These are phyloP conservation scores for Phaffia australis DNA, from an alignment of 768 basidiomycete genomes.

Conservation along the genomic window DNA sequence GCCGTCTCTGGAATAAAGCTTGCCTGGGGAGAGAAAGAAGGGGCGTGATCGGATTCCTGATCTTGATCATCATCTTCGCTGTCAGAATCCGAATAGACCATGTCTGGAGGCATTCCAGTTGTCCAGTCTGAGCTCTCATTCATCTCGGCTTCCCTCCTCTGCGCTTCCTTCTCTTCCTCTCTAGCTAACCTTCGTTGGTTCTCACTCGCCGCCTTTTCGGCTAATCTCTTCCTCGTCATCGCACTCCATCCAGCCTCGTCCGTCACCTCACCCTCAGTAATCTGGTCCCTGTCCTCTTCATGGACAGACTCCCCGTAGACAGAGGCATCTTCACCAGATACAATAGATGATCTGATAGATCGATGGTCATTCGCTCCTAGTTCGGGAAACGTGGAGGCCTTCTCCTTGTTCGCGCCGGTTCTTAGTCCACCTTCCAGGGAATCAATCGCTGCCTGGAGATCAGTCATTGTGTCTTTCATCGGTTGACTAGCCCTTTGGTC, in stretches of 20 bases:
- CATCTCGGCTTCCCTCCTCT: slow-evolving; percentile 28
- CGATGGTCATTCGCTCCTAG: slow-evolving; percentile 50
- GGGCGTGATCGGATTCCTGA: slow-evolving; percentile 11
- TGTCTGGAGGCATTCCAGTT: slow-evolving; percentile 30
- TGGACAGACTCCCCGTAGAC: slow-evolving; percentile 40
- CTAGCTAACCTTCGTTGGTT: slow-evolving; percentile 35
- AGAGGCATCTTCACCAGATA: slow-evolving; percentile 8
- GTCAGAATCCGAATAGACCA: slow-evolving; percentile 44
- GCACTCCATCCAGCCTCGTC: slow-evolving; percentile 30
- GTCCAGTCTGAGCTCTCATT: slow-evolving; percentile 24
- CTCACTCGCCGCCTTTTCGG: slow-evolving; percentile 38
- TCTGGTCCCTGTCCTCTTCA: slow-evolving; percentile 39
- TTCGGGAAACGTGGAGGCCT: neutral
- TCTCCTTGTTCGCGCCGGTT: too few species aligned
- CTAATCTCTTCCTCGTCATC: slow-evolving; percentile 36
- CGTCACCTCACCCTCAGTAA: slow-evolving; percentile 27
- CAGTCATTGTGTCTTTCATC: slow-evolving; percentile 82
- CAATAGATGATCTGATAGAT: slow-evolving; percentile 35
- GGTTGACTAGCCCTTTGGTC: slow-evolving; percentile 10
- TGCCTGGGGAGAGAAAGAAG: neutral
- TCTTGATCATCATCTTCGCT: slow-evolving; percentile 45
- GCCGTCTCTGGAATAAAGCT: too few species aligned
- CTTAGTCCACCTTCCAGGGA: slow-evolving; percentile 48
- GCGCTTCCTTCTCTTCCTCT: slow-evolving; percentile 29
- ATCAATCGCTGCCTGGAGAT: slow-evolving; percentile 81